Evolutionary conservation across 1,284 basidiomycete species (phyloP), one percentile per base, ranked within the genome.

Genomic region (Fomes fomentarius): DNA sequence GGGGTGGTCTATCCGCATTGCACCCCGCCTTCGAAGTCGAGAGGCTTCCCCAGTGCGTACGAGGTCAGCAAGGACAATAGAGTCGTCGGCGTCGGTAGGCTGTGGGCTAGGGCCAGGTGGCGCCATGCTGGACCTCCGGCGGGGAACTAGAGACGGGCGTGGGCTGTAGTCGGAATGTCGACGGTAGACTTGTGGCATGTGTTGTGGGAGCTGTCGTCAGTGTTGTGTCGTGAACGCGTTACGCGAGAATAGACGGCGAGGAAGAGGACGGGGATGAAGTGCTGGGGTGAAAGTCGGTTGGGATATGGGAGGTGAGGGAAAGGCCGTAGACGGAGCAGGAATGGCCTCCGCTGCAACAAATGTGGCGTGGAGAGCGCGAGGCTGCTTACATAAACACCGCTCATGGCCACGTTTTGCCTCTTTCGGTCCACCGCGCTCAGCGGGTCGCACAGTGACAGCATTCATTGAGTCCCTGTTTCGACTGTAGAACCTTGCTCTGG

Each of bases 21-120:
- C 87, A 21, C 87, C 87, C 61, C 87, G 71, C 52, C 87, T 74
- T n/a, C 88, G 78, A 34, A 90, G 69, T 7, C 88, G 75, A 15
- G 87, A 89, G 0, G 85, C 83, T 65, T 90, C 88, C 11, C 83
- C 87, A 1, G 83, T 83, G 46, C 82, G 78, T 8, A 89, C 76
- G 43, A 89, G 76, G 67, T 89, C 87, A 2, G 84, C 86, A 50
- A 90, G 78, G 21, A 87, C 78, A 51, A 90, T 83, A 25, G 83
- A 79, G 64, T 84, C 84, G 64, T 89, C 87, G 1, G 74, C 77
- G 59, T 87, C 82, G 34, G 67, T 69, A 25, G 69, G 62, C 50
- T 65, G 58, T 7, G 66, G 65, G 22, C 50, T 53, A 17, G 52
- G 50, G 31, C 50, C 56, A 8, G 54, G 45, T 35, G 61, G 60